Conservation (phyloP, 1,139 yeast species). For the Wickerhamomyces sp. region DNA sequence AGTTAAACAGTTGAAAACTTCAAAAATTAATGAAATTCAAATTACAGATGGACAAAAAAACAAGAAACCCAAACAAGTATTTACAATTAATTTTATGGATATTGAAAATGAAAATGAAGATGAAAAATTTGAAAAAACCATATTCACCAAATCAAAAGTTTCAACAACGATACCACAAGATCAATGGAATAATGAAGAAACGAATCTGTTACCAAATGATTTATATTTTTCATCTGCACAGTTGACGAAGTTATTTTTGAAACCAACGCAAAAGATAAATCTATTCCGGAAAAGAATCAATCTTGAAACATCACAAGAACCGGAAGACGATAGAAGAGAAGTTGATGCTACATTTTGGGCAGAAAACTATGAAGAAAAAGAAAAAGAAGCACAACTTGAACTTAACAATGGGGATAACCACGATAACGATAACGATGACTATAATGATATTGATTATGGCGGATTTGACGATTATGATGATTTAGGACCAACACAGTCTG, state of each 20-base stretch:
- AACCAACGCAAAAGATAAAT: slow-evolving; percentile 45
- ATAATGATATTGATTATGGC: slow-evolving; percentile 24
- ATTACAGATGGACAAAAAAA: slow-evolving; percentile 10
- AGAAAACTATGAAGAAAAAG: slow-evolving; percentile 47
- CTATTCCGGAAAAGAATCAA: slow-evolving; percentile 24
- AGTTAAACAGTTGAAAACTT: slow-evolving; percentile 51
- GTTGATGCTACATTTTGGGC: slow-evolving; percentile 80
- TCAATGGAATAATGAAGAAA: slow-evolving; percentile 35
- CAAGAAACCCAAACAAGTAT: slow-evolving; percentile 30
- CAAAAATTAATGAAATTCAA: slow-evolving; percentile 16
- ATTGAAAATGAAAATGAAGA: slow-evolving; percentile 34
- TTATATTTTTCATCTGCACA: slow-evolving; percentile 65
- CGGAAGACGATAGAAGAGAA: slow-evolving; percentile 18
- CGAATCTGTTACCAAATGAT: slow-evolving; percentile 67
- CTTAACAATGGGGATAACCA: slow-evolving; percentile 25
- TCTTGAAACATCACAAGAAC: slow-evolving; percentile 9
- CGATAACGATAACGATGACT: slow-evolving; percentile 24
- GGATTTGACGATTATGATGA: slow-evolving; percentile 28
- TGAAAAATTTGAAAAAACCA: slow-evolving; percentile 29
- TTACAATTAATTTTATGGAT: slow-evolving; percentile 45
- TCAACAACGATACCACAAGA: slow-evolving; percentile 38
- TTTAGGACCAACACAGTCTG: slow-evolving; percentile 14
- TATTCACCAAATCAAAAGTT: slow-evolving; percentile 48
- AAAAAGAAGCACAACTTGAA: slow-evolving; percentile 29
- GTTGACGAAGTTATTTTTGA: slow-evolving; percentile 63